Evolutionary conservation across 805 yeast species (phyloP).

Genomic region (Torulaspora franciscae): DNA sequence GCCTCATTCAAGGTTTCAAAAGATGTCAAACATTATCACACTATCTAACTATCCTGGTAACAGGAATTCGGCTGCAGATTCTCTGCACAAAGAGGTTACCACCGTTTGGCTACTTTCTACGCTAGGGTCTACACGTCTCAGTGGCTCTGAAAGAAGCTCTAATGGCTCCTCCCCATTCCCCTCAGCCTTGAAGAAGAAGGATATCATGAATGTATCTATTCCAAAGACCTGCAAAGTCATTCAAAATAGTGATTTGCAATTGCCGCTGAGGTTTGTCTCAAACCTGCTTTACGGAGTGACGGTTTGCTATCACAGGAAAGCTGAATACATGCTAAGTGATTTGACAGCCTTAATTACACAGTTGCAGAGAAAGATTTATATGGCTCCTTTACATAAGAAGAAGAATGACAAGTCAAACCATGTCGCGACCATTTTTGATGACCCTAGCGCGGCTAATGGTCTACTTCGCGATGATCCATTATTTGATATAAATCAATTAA

Average conservation of each 20-base stretch:
- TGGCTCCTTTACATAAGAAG: constrained; percentile 1
- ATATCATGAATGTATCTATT: constrained; percentile 32
- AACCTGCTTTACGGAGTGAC: constrained; percentile 33
- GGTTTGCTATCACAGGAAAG: constrained; percentile 31
- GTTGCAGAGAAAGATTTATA: constrained; percentile 17
- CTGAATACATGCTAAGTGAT: constrained; percentile 32
- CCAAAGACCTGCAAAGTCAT: constrained; percentile 31
- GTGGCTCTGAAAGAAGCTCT: background rate
- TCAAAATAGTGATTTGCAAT: constrained; percentile 15
- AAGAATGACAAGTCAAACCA: constrained; percentile 1
- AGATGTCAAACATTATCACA: constrained; percentile 8
- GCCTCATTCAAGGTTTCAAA: background rate
- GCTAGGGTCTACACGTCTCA: constrained; percentile 17
- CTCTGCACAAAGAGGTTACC: constrained; percentile 20
- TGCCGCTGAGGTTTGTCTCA: constrained; percentile 30
- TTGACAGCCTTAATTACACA: constrained; percentile 21
- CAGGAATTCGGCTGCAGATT: background rate
- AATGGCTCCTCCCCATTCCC: background rate
- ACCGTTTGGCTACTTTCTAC: constrained; percentile 34
- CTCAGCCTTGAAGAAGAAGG: constrained; percentile 25
- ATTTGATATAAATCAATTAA: constrained; percentile 25
- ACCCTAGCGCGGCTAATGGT: constrained; percentile 5
- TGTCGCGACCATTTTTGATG: constrained; percentile 7
- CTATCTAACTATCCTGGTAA: constrained; percentile 7
- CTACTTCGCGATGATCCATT: constrained; percentile 28